Conservation (phyloP, 2,329 filamentous ascomycete genomes). For the Alternaria dauci region DNA sequence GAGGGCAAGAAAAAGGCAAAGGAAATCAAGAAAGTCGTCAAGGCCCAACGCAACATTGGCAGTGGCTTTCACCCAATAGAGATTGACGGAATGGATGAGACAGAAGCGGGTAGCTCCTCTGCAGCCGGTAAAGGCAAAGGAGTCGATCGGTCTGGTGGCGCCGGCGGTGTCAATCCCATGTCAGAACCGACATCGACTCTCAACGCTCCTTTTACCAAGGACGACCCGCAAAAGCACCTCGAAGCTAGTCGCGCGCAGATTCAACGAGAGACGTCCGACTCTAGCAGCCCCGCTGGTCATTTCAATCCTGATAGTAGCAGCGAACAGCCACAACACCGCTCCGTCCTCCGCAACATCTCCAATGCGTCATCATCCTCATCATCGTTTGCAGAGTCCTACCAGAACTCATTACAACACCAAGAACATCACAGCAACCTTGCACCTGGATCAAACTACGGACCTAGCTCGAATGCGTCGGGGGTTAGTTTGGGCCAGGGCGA, state of each 20-base stretch:
- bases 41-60: slow-evolving; percentile 69
- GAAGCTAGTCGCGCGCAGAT: slow-evolving; percentile 56
- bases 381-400: slow-evolving; percentile 74
- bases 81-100: slow-evolving; percentile 56
- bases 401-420: slow-evolving; percentile 39
- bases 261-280: slow-evolving; percentile 44
- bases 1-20: slow-evolving; percentile 78
- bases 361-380: slow-evolving; percentile 86
- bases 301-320: slow-evolving; percentile 43
- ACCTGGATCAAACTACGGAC: slow-evolving; percentile 57
- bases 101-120: slow-evolving; percentile 36
- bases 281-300: slow-evolving; percentile 56
- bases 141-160: slow-evolving; percentile 52
- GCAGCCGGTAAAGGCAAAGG: slow-evolving; percentile 58
- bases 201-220: slow-evolving; percentile 46
- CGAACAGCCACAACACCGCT: slow-evolving; percentile 61
- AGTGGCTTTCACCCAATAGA: slow-evolving; percentile 62
- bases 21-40: slow-evolving; percentile 71
- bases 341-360: slow-evolving; percentile 82
- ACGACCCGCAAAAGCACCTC: slow-evolving; percentile 56
- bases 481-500: slow-evolving; percentile 51
- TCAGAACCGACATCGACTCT: slow-evolving; percentile 55
- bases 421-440: slow-evolving; percentile 43
- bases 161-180: slow-evolving; percentile 53
- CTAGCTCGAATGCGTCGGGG: slow-evolving; percentile 63